Percentiles rank a stretch among this genome's conserved stretches.
Conservation (phyloP, 768 basidiomycete genomes). For the Tricholoma bakamatsutake region DNA sequence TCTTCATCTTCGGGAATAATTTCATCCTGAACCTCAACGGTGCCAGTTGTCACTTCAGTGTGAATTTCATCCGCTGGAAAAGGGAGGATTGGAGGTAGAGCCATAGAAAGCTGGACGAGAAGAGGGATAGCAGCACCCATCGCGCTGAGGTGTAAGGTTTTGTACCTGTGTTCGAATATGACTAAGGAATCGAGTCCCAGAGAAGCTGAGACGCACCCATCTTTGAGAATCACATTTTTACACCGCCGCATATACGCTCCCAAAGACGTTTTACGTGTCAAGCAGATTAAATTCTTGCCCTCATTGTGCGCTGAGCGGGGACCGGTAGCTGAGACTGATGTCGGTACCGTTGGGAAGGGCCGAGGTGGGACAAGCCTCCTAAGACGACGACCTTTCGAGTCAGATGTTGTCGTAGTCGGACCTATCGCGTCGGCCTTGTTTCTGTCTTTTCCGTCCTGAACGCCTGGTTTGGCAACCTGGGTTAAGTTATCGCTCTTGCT, state of each 20-base stretch:
- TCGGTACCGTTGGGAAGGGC: conserved; percentile 71
- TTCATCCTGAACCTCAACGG: conserved; percentile 74
- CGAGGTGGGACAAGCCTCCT: conserved; percentile 68
- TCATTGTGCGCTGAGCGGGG: conserved; percentile 74
- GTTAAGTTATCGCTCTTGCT: not conserved
- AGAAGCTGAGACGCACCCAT: conserved; percentile 46
- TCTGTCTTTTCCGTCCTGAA: not conserved
- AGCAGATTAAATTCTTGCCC: conserved; percentile 75
- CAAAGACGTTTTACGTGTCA: conserved; percentile 71
- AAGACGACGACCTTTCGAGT: conserved; percentile 28
- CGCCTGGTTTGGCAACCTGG: not conserved
- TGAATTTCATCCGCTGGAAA: conserved; percentile 57
- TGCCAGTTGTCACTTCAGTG: conserved; percentile 59
- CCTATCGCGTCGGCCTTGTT: not conserved
- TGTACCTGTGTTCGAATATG: conserved; percentile 42
- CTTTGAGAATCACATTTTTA: conserved; percentile 62
- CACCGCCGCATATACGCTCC: conserved; percentile 74
- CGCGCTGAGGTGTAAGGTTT: conserved; percentile 67
- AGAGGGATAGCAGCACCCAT: conserved; percentile 91
- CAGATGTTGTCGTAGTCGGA: not conserved
- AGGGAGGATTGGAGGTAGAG: conserved; percentile 69
- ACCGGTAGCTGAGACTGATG: conserved; percentile 73
- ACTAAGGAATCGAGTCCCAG: not conserved
- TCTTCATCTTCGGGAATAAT: conserved; percentile 69
- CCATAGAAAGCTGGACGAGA: conserved; percentile 60